Base-by-base conservation (phyloP, 139 green algal genomes). In the Dunaliella sp. region DNA sequence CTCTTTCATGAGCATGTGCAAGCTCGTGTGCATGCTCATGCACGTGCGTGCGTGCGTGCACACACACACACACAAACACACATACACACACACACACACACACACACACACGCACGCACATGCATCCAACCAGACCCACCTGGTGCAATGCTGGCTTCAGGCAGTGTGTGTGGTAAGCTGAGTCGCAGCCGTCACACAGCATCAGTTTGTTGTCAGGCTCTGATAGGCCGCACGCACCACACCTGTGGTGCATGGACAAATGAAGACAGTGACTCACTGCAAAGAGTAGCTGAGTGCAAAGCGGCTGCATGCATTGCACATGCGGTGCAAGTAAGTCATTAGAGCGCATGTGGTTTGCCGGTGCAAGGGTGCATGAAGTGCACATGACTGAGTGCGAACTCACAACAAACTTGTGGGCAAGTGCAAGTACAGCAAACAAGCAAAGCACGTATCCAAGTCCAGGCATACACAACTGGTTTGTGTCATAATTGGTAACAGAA, bases 121-220 rank as follows among this genome's bases (percentile, higher is more conserved):
- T 7, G 16, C 48, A 65, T 65, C 48, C 7, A n/a, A n/a, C n/a
- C 48, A 26, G 48, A 7, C 48, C 16, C 16, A 65, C 48, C 48
- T 65, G 48, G 3, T 1, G 33, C 31, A 85, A 33, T 16, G 82
- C 32, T 7, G 90, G 88, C 35, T 48, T 35, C 34, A 93, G 74
- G 83, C 90, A 93, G 38, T 48, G 77, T 36, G 83, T 94, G 87
- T 94, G 91, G 84, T 87, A 93, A 36, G 80, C 88, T 0, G 25
- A 79, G 35, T 93, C 88, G 73, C 91, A 94, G 48, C 91, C 91
- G 59, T 94, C 91, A 84, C 91, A 94, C 38, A 94, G 83, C 65
- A 94, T 85, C 85, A 94, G 77, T 36, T 37, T 91, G 34, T 91
- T 74, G 1, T 84, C 86, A 22, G 87, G 89, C 75, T 90, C 30